Percentiles rank a stretch among this genome's conserved stretches.
Conservation (phyloP, 495 filamentous ascomycete genomes). For the Friedmanniomyces endolithicus region DNA sequence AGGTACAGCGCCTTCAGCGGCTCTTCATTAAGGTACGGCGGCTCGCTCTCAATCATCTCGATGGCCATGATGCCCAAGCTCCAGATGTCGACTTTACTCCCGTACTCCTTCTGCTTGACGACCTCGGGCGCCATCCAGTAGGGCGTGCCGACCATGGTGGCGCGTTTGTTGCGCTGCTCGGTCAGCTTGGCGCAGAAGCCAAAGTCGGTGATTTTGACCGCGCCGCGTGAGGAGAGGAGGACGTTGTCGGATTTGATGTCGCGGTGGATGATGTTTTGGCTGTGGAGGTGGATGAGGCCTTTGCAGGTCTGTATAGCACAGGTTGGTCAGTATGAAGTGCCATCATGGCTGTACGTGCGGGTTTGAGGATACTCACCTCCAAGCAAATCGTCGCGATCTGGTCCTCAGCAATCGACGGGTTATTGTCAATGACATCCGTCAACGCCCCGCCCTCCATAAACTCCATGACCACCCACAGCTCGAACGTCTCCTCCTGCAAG, state of each 20-base stretch:
- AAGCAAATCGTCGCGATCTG: slow-evolving; percentile 95
- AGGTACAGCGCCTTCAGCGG: slow-evolving; percentile 93
- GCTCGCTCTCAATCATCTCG: slow-evolving; percentile 98
- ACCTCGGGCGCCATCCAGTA: slow-evolving; percentile 99
- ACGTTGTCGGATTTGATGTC: slow-evolving; percentile 99
- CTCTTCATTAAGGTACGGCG: slow-evolving; percentile 95
- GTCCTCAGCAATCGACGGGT: slow-evolving; percentile 76
- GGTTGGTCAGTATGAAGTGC: slow-evolving; percentile 1
- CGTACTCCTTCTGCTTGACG: slow-evolving; percentile 98
- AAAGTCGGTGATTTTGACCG: slow-evolving; percentile 99
- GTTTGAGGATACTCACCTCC: slow-evolving; percentile 49
- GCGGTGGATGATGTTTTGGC: slow-evolving; percentile 93
- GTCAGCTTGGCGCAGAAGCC: slow-evolving; percentile 98
- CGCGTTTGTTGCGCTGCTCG: slow-evolving; percentile 89
- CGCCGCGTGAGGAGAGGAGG: slow-evolving; percentile 78
- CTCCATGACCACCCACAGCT: slow-evolving; percentile 99
- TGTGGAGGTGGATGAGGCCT: slow-evolving; percentile 84
- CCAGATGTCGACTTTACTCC: slow-evolving; percentile 97
- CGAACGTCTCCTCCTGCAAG: slow-evolving; percentile 78
- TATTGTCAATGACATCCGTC: slow-evolving; percentile 98
- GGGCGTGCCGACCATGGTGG: slow-evolving; percentile 97
- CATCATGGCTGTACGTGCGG: background rate
- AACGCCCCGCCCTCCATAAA: slow-evolving; percentile 98
- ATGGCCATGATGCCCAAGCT: slow-evolving; percentile 99
- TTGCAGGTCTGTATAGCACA: slow-evolving; percentile 62